Evolutionary conservation across 805 yeast genomes (phyloP).

Genomic region (Pichia insulana): DNA sequence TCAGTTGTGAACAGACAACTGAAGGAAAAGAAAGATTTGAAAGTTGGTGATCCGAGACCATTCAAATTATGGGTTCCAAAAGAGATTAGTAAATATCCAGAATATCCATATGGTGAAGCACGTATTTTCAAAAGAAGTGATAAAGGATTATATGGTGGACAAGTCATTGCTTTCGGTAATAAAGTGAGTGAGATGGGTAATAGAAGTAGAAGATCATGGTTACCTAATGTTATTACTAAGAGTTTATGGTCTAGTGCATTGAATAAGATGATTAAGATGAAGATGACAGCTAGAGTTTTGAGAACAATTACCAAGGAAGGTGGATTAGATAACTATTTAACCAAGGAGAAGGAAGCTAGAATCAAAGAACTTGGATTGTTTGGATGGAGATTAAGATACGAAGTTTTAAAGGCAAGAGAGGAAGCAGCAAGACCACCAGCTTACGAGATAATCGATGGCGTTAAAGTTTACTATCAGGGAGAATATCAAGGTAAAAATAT

Average conservation of each 20-base stretch:
- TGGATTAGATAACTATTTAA: constrained; percentile 82
- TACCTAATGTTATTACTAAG: constrained; percentile 72
- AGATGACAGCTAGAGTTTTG: constrained; percentile 71
- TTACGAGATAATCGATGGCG: constrained; percentile 25
- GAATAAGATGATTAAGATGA: constrained; percentile 44
- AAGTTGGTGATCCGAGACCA: constrained; percentile 49
- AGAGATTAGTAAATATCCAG: constrained; percentile 42
- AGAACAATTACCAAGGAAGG: constrained; percentile 89
- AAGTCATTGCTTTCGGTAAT: constrained; percentile 68
- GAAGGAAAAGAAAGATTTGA: constrained; percentile 34
- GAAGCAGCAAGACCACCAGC: constrained; percentile 32
- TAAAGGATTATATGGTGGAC: constrained; percentile 86
- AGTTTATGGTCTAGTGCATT: constrained; percentile 80
- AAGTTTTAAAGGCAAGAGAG: constrained; percentile 44
- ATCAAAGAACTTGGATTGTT: constrained; percentile 84
- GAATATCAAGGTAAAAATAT: constrained; percentile 32
- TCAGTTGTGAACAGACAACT: constrained; percentile 40
- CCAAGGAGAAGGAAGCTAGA: constrained; percentile 83
- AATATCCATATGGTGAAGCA: constrained; percentile 74
- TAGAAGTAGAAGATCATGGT: constrained; percentile 64
- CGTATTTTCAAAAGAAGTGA: constrained; percentile 74
- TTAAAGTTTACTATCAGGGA: constrained; percentile 43
- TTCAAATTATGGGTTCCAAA: constrained; percentile 33
- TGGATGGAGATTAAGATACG: constrained; percentile 86
- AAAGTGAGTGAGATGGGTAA: constrained; percentile 68